Evolutionary conservation across 1,284 basidiomycete species (phyloP).

Genomic region (Irpex sp.): DNA sequence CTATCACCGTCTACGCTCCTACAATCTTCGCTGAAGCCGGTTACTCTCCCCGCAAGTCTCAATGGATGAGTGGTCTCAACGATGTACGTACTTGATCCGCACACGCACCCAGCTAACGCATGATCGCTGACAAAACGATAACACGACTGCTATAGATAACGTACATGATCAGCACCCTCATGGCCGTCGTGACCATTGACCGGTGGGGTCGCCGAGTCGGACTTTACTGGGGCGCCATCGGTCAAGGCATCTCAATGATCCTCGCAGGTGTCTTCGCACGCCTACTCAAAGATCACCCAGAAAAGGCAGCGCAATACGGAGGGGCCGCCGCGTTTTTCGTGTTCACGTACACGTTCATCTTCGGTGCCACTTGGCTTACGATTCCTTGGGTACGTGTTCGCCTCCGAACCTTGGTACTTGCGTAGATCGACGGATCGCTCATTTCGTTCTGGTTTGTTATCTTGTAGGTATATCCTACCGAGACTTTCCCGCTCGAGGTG

Average conservation of each 20-base stretch:
- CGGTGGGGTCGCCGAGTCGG: conserved; percentile 45
- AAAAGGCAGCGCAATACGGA: conserved; percentile 39
- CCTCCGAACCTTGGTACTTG: not conserved
- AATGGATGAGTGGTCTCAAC: conserved; percentile 46
- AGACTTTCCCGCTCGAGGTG: conserved; percentile 63
- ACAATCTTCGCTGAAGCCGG: conserved; percentile 46
- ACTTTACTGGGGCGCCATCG: conserved; percentile 42
- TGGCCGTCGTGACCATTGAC: conserved; percentile 45
- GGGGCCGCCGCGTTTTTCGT: conserved; percentile 46
- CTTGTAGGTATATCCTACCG: conserved; percentile 30
- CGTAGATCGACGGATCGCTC: not conserved
- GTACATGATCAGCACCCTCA: conserved; percentile 41
- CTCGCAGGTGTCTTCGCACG: conserved; percentile 44
- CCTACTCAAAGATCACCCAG: conserved; percentile 40
- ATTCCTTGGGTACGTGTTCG: conserved; percentile 36
- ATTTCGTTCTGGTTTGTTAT: not conserved
- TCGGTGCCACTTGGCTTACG: conserved; percentile 56
- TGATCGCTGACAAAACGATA: too few species aligned
- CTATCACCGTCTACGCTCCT: conserved; percentile 48
- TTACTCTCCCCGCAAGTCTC: conserved; percentile 39
- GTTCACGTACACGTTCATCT: conserved; percentile 44
- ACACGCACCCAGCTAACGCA: not conserved
- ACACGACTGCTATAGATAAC: conserved; percentile 30
- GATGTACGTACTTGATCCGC: conserved; percentile 25
- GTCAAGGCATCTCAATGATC: conserved; percentile 35